phyloP scores from a whole-genome alignment of 139 green algal species.

The Chlorella sorokiniana region DNA sequence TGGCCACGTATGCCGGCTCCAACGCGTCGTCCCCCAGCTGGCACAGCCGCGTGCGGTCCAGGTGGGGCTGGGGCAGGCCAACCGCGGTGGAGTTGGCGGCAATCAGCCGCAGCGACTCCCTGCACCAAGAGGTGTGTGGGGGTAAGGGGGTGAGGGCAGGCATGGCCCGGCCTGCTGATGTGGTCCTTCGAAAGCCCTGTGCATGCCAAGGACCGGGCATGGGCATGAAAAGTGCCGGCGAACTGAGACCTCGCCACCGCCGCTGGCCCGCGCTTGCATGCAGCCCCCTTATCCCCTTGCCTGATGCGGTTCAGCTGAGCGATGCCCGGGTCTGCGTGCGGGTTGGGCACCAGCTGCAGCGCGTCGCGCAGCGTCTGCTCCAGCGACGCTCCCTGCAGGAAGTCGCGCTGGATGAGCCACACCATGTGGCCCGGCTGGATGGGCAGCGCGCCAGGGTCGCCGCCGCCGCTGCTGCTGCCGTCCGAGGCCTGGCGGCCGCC shows the following conservation, averaged over 20 bases:
- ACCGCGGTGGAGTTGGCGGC: slow-evolving; percentile 68
- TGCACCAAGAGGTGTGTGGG: neutral
- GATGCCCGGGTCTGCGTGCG: slow-evolving; percentile 56
- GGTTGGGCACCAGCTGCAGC: slow-evolving; percentile 80
- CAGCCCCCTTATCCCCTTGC: too few relatives aligned
- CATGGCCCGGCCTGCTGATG: neutral
- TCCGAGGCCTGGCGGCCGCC: neutral
- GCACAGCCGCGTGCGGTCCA: slow-evolving; percentile 83
- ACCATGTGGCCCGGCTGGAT: slow-evolving; percentile 79
- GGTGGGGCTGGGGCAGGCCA: slow-evolving; percentile 82
- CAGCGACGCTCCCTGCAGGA: slow-evolving; percentile 73
- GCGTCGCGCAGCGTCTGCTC: slow-evolving; percentile 70
- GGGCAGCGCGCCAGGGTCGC: neutral
- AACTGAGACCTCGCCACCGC: too few relatives aligned
- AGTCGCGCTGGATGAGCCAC: slow-evolving; percentile 95
- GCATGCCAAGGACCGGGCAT: neutral
- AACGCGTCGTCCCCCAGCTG: slow-evolving; percentile 53
- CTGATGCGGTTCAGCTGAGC: slow-evolving; percentile 71
- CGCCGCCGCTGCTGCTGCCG: neutral
- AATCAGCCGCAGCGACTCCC: slow-evolving; percentile 16
- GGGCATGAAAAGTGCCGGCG: too few relatives aligned
- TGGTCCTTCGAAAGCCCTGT: too few relatives aligned
- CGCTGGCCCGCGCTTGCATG: neutral
- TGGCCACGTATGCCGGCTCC: slow-evolving; percentile 49
- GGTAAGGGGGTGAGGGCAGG: neutral